phyloP scores from a whole-genome alignment of 371 early-diverging fungal genomes.

The Mortierella sp. region DNA sequence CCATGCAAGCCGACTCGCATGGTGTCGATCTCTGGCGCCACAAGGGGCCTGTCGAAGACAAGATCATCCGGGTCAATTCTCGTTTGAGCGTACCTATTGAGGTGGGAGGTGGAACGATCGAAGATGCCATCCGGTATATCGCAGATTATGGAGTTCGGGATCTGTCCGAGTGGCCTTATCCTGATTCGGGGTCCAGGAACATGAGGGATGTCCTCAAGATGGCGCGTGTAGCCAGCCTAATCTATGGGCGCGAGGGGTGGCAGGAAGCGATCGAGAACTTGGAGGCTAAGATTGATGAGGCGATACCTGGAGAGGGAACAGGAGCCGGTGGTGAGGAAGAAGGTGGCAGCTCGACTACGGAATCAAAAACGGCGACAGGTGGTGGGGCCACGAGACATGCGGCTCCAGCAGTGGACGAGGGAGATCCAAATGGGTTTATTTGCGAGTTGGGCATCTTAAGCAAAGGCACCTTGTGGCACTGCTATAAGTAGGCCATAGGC shows the following conservation, averaged over 20 bases:
- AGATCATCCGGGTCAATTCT: conserved; percentile 18
- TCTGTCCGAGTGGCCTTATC: conserved; percentile 58
- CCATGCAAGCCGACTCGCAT: conserved; percentile 32
- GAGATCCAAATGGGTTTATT: conserved; percentile 33
- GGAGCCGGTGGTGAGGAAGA: background rate
- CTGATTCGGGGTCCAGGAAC: conserved; percentile 39
- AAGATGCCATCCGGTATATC: conserved; percentile 60
- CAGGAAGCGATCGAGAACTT: conserved; percentile 25
- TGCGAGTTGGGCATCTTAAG: conserved; percentile 43
- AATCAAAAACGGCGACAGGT: background rate
- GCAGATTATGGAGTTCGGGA: conserved; percentile 58
- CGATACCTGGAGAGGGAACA: background rate
- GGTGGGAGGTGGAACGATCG: conserved; percentile 54
- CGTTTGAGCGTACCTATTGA: conserved; percentile 3
- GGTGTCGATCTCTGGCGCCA: conserved; percentile 47
- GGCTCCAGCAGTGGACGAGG: conserved; percentile 8
- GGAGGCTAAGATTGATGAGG: conserved; percentile 36
- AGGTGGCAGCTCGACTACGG: background rate
- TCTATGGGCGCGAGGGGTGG: conserved; percentile 56
- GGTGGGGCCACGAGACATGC: background rate
- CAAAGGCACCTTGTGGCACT: conserved; percentile 38
- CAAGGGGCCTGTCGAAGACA: conserved; percentile 19
- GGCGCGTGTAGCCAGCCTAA: conserved; percentile 57
- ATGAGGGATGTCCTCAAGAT: conserved; percentile 52
- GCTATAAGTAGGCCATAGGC: conserved; percentile 28